phyloP scores from a whole-genome alignment of 805 yeast genomes.

The Ogataea sp. region DNA sequence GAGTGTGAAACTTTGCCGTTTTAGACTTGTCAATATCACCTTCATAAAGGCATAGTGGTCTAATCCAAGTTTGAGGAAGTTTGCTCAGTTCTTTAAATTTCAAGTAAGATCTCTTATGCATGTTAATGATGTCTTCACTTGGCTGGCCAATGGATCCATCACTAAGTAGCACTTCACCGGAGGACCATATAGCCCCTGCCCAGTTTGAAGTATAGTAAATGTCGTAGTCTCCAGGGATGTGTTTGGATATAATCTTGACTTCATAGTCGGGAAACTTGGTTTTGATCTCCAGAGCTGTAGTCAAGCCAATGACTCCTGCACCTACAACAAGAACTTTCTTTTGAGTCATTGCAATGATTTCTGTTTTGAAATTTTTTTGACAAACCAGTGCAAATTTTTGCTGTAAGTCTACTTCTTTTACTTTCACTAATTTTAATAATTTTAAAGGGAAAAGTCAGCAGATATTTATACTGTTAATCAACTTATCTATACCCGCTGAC shows the following conservation, averaged over 20 bases:
- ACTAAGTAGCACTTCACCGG: slow-evolving; percentile 22
- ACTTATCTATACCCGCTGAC: too few relatives aligned
- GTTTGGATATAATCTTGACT: slow-evolving; percentile 32
- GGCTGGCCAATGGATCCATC: slow-evolving; percentile 1
- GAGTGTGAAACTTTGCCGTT: slow-evolving; percentile 14
- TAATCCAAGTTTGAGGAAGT: slow-evolving; percentile 29
- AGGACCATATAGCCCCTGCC: slow-evolving; percentile 67
- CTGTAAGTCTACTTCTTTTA: too few relatives aligned
- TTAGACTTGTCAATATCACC: slow-evolving; percentile 13
- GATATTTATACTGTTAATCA: too few relatives aligned
- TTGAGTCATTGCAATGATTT: background rate
- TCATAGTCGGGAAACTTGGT: slow-evolving; percentile 26
- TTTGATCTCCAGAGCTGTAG: slow-evolving; percentile 37
- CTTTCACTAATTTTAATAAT: too few relatives aligned
- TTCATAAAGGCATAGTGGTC: slow-evolving; percentile 14
- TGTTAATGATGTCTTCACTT: slow-evolving; percentile 12
- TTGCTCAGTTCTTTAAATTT: slow-evolving; percentile 26
- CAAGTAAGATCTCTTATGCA: slow-evolving; percentile 27
- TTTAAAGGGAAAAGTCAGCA: too few relatives aligned
- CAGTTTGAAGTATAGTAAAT: slow-evolving; percentile 50
- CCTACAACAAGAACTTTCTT: slow-evolving; percentile 36
- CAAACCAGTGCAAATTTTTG: too few relatives aligned
- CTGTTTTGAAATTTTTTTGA: background rate
- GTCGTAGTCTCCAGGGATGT: slow-evolving; percentile 51
- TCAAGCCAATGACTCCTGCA: slow-evolving; percentile 51